These are phyloP conservation scores for Hypoxylon sp. DNA, from an alignment of 2,329 filamentous ascomycete species.

Conservation along the genomic window DNA sequence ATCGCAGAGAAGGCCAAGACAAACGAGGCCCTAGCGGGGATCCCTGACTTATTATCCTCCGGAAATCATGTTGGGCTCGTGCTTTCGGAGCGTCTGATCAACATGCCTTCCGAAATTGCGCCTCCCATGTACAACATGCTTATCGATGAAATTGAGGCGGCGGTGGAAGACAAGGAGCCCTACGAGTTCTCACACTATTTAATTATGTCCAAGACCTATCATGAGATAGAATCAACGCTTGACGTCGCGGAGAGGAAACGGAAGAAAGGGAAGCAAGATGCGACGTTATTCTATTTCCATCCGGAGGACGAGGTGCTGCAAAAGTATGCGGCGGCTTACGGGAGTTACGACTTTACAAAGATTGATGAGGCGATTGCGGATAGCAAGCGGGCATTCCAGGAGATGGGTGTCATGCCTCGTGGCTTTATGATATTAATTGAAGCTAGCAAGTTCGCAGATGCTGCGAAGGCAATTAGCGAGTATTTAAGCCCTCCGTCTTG, in stretches of 20 bases:
- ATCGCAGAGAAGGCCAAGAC: slow-evolving; percentile 70
- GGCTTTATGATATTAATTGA: slow-evolving; percentile 92
- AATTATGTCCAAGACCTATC: slow-evolving; percentile 91
- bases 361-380: slow-evolving; percentile 87
- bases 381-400: slow-evolving; percentile 94
- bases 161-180: slow-evolving; percentile 90
- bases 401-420: slow-evolving; percentile 87
- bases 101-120: slow-evolving; percentile 93
- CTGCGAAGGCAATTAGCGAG: slow-evolving; percentile 81
- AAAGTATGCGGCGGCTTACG: slow-evolving; percentile 78
- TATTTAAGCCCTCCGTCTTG: slow-evolving; percentile 73
- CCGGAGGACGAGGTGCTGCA: slow-evolving; percentile 94
- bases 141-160: slow-evolving; percentile 89
- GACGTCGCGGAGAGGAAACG: slow-evolving; percentile 76
- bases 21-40: slow-evolving; percentile 68
- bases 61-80: slow-evolving; percentile 82
- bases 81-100: slow-evolving; percentile 93
- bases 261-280: slow-evolving; percentile 76
- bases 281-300: slow-evolving; percentile 89
- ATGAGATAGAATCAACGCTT: slow-evolving; percentile 85
- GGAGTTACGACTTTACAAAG: slow-evolving; percentile 83
- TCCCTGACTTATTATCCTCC: slow-evolving; percentile 71
- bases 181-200: slow-evolving; percentile 96
- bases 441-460: slow-evolving; percentile 79
- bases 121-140: slow-evolving; percentile 97